Percentiles rank a stretch among this genome's conserved stretches.
phyloP scores from a whole-genome alignment of 2,329 filamentous ascomycete species.

The Ophiostoma quercus region DNA sequence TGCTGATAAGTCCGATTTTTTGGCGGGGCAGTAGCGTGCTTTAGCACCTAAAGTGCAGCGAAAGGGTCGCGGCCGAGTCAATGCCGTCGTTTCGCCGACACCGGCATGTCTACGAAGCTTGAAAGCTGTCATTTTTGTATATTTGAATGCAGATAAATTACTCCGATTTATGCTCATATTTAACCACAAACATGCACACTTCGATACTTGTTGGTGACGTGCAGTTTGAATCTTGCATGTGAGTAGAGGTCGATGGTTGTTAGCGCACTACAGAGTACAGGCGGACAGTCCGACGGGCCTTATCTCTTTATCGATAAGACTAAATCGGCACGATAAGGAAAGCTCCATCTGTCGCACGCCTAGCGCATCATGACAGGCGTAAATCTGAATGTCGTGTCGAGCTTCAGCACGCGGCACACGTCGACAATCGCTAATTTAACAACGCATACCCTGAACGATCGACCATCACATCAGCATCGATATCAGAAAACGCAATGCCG shows the following conservation, averaged over 20 bases:
- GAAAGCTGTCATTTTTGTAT: not conserved
- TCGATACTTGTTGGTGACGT: not conserved
- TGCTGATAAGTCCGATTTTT: constrained; percentile 7
- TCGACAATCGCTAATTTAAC: not conserved
- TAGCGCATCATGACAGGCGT: not conserved
- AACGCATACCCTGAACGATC: not conserved
- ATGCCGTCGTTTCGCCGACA: constrained; percentile 7
- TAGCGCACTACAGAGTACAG: not conserved
- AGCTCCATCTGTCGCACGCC: not conserved
- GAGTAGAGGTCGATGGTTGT: not conserved
- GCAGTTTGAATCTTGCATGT: not conserved
- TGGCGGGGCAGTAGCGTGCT: constrained; percentile 13
- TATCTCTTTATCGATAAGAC: not conserved
- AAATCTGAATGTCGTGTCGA: not conserved
- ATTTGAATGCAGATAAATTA: not conserved
- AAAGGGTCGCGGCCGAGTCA: not conserved
- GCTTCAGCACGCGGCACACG: not conserved
- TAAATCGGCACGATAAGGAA: not conserved
- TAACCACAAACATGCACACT: not conserved
- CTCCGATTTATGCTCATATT: not conserved
- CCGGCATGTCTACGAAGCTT: not conserved
- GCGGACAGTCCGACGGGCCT: not conserved
- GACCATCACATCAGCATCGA: not conserved
- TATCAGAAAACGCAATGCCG: constrained; percentile 45
- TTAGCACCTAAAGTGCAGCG: not conserved